Base-by-base conservation (phyloP, 2,329 filamentous ascomycete species). In the Didymella sp. region DNA sequence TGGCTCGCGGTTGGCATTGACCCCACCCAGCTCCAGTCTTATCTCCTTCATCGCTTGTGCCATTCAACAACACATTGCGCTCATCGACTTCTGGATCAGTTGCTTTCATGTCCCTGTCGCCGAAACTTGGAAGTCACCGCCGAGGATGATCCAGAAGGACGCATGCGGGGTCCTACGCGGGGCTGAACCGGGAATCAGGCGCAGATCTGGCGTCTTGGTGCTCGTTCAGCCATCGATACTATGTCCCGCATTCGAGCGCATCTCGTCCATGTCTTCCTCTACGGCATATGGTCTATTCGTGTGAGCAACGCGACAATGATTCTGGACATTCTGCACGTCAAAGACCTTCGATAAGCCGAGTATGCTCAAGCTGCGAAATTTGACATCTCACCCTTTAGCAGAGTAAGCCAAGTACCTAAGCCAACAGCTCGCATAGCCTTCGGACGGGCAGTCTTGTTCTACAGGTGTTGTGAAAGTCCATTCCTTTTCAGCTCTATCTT, bases 401-500 rank as follows among this genome's bases (percentile, higher is more conserved):
- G 37, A 49, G 38, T 25, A 24, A 35, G 30, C 46, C 27, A 35
- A n/a, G 37, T 21, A 24, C 41, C 48, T 48, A 44, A n/a, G n/a
- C n/a, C n/a, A n/a, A n/a, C n/a, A n/a, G n/a, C n/a, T n/a, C n/a
- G n/a, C 38, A 52, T 48, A 52, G 54, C 54, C 49, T 22, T n/a
- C 25, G 25, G 24, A 37, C 38, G 21, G 19, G 19, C 38, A 43
- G 30, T 21, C 38, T 44, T 30, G n/a, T 57, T 40, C 43, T n/a
- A 48, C 12, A 44, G 38, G 12, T 38, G 5, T 15, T n/a, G 7
- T 25, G 28, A 3, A 19, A 31, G 41, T 31, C 41, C n/a, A 41
- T 52, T 27, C 44, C 38, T 19, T 48, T 57, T 52, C 49, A 48
- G 38, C 15, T 38, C 38, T 22, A 48, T 33, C 19, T 12, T 25